A percentile compares a stretch with the other conserved stretches of the same genome.
Evolutionary conservation across 192 early-diverging fungal genomes (phyloP).

Genomic region (Rhizophagus clarus): DNA sequence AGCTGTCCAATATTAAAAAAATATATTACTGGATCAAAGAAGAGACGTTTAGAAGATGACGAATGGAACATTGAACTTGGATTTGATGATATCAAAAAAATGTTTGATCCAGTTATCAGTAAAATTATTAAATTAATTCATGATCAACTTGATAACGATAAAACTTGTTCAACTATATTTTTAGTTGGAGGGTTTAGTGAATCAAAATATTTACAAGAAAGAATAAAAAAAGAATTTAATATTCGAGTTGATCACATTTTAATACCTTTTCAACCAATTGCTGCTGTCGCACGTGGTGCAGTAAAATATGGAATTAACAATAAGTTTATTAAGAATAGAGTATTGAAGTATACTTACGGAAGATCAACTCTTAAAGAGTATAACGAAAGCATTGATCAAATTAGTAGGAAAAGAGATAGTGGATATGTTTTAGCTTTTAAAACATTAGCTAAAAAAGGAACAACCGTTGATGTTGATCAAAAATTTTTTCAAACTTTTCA

Average conservation of each 20-base stretch:
- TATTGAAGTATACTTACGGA: slow-evolving; percentile 13
- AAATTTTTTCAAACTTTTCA: neutral
- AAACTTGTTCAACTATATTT: slow-evolving; percentile 44
- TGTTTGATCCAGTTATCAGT: slow-evolving; percentile 49
- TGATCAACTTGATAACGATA: slow-evolving; percentile 40
- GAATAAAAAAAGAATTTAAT: slow-evolving; percentile 45
- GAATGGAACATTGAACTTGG: neutral
- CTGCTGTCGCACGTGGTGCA: slow-evolving; percentile 54
- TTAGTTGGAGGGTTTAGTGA: slow-evolving; percentile 55
- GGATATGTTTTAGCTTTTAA: neutral
- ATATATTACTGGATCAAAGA: neutral
- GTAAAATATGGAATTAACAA: slow-evolving; percentile 38
- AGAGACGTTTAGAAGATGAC: neutral
- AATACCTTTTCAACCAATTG: slow-evolving; percentile 51
- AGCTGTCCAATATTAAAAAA: neutral
- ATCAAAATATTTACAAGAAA: slow-evolving; percentile 46
- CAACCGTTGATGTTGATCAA: neutral
- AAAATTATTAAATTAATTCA: slow-evolving; percentile 46
- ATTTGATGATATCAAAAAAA: slow-evolving; percentile 30
- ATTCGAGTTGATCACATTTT: slow-evolving; percentile 40
- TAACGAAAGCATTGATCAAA: neutral
- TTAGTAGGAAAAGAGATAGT: neutral
- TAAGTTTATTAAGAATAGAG: neutral
- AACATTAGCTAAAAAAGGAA: neutral
- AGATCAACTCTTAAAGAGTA: slow-evolving; percentile 19